Conservation (phyloP, 768 basidiomycete genomes). For the Lactarius hatsudake region DNA sequence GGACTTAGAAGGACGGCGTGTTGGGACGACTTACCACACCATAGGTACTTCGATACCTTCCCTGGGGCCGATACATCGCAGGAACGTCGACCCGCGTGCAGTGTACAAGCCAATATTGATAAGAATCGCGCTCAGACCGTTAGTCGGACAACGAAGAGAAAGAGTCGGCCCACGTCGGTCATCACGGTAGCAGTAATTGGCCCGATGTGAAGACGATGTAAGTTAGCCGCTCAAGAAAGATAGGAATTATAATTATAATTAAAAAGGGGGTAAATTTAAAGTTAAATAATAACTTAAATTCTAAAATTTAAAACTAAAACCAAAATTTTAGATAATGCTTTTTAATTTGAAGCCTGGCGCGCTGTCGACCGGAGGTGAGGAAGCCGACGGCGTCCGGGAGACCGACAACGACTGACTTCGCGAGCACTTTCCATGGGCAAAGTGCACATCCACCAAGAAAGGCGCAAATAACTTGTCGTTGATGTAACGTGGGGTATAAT, state of each 20-base stretch:
- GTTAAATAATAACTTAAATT: no score
- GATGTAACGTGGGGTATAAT: conserved; percentile 69
- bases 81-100: conserved; percentile 71
- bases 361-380: conserved; percentile 21
- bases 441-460: conserved; percentile 81
- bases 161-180: conserved; percentile 43
- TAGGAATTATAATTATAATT: no score
- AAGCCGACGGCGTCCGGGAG: conserved; percentile 12
- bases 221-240: conserved; percentile 82
- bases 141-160: not conserved
- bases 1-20: not conserved
- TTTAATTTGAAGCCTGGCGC: conserved; percentile 71
- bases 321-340: no score
- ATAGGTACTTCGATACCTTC: conserved; percentile 71
- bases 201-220: conserved; percentile 79
- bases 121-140: not conserved
- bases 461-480: conserved; percentile 75
- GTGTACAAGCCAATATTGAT: conserved; percentile 77
- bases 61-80: conserved; percentile 77
- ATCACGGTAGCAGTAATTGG: conserved; percentile 79
- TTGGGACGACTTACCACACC: conserved; percentile 55
- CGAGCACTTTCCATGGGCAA: conserved; percentile 85
- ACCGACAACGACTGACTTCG: conserved; percentile 38
- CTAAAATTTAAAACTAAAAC: no score
- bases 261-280: no score